These are phyloP conservation scores for Colletotrichum liriopes DNA, from an alignment of 2,329 filamentous ascomycete species.

Conservation along the genomic window DNA sequence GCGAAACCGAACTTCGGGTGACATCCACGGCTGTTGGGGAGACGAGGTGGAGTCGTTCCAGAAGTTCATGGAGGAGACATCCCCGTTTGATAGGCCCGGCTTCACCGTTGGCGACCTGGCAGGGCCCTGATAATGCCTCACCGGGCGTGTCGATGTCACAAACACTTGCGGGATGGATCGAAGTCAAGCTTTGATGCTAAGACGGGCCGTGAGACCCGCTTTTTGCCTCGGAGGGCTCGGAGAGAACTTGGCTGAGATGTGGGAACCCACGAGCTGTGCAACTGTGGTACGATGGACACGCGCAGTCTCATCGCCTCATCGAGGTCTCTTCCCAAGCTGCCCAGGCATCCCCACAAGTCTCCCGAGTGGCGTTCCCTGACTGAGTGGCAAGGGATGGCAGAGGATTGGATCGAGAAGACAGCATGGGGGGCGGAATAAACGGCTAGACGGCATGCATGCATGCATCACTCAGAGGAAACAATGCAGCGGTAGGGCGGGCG, in stretches of 20 bases:
- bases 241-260: constrained; percentile 7
- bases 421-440: constrained; percentile 1
- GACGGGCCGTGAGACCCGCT: constrained; percentile 35
- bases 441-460: not conserved
- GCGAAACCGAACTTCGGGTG: constrained; percentile 29
- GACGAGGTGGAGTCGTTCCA: constrained; percentile 9
- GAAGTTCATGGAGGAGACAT: not conserved
- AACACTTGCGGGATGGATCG: constrained; percentile 20
- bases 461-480: not conserved
- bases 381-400: constrained; percentile 3
- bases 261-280: not conserved
- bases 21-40: constrained; percentile 17
- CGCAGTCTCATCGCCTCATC: not conserved
- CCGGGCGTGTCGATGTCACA: not conserved
- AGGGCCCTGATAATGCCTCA: not conserved
- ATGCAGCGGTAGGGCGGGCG: not conserved
- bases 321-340: not conserved
- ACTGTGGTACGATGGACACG: not conserved
- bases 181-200: constrained; percentile 41
- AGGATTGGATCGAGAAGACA: not conserved
- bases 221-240: constrained; percentile 34
- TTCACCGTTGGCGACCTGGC: not conserved
- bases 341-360: constrained; percentile 16
- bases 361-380: constrained; percentile 7
- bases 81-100: not conserved